Evolutionary conservation across 1,284 basidiomycete genomes (phyloP).

Genomic region (Xerocomus amazonicus): DNA sequence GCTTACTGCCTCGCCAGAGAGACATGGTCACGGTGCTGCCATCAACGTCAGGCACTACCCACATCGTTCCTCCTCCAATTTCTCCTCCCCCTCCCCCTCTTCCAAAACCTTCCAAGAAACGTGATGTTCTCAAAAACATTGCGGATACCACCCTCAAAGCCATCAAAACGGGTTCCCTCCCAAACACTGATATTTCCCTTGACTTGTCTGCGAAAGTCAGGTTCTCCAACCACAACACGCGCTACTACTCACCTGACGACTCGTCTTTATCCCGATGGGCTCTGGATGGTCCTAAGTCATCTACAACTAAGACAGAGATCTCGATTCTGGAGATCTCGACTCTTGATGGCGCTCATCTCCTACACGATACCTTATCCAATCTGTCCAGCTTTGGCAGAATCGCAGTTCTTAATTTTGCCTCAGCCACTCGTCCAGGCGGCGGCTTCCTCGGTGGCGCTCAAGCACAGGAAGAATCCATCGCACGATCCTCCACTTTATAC

Average conservation of each 20-base stretch:
- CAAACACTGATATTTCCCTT: slow-evolving; percentile 20
- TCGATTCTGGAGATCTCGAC: slow-evolving; percentile 52
- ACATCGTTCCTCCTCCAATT: not conserved
- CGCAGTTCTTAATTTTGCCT: slow-evolving; percentile 67
- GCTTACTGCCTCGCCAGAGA: not conserved
- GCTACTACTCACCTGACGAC: slow-evolving; percentile 40
- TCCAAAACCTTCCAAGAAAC: slow-evolving; percentile 6
- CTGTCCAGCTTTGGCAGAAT: slow-evolving; percentile 34
- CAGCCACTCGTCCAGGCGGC: slow-evolving; percentile 64
- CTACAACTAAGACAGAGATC: slow-evolving; percentile 31
- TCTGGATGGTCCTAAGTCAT: slow-evolving; percentile 8
- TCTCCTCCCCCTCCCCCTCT: too few species aligned
- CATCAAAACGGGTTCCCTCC: slow-evolving; percentile 29
- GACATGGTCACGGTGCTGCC: not conserved
- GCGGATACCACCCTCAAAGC: slow-evolving; percentile 31
- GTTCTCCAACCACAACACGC: slow-evolving; percentile 38
- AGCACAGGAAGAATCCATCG: slow-evolving; percentile 72
- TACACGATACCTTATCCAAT: slow-evolving; percentile 22
- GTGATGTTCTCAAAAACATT: slow-evolving; percentile 25
- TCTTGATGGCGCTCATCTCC: slow-evolving; percentile 44
- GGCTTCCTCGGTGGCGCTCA: slow-evolving; percentile 63
- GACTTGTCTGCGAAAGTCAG: slow-evolving; percentile 34
- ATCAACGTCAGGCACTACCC: not conserved
- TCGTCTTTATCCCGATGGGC: slow-evolving; percentile 39
- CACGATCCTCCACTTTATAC: slow-evolving; percentile 63